Conservation (phyloP, 108 stramenopile species). For the Nannochloropsis salina region DNA sequence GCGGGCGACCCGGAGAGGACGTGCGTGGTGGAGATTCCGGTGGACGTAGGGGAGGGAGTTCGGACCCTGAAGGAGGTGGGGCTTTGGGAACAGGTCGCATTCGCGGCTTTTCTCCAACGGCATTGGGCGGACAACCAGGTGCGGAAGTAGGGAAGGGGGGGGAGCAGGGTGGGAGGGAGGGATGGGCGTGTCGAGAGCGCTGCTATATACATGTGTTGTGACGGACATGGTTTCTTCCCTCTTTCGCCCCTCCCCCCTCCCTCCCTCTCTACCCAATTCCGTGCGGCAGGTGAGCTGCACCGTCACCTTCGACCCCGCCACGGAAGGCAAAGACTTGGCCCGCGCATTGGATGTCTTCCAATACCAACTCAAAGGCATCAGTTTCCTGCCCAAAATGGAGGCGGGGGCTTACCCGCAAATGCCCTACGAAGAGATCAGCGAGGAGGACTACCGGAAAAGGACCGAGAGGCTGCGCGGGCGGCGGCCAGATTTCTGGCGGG, state of each 20-base stretch:
- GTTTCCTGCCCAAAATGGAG: constrained; percentile 46
- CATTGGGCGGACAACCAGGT: constrained; percentile 62
- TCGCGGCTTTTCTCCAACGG: constrained; percentile 59
- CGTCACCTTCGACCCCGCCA: constrained; percentile 59
- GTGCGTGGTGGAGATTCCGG: constrained; percentile 56
- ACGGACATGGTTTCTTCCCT: not conserved
- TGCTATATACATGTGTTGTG: too few relatives aligned
- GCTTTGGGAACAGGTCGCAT: constrained; percentile 61
- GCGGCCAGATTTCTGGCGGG: not conserved
- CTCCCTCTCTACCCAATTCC: not conserved
- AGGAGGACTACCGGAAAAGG: constrained; percentile 31
- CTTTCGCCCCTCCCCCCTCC: not conserved
- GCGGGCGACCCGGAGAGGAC: constrained; percentile 45
- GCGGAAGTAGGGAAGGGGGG: too few relatives aligned
- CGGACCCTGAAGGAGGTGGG: constrained; percentile 49
- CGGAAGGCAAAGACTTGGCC: constrained; percentile 51
- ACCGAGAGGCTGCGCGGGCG: constrained; percentile 7
- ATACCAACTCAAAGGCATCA: constrained; percentile 61
- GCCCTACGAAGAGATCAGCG: constrained; percentile 34
- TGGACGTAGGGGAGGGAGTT: constrained; percentile 59
- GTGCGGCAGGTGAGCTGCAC: constrained; percentile 57
- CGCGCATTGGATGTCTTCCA: constrained; percentile 58
- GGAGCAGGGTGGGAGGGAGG: too few relatives aligned
- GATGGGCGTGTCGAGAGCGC: too few relatives aligned
- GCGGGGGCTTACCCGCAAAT: constrained; percentile 56